Evolutionary conservation across 805 yeast species (phyloP).

Genomic region (Diddensiella caesifluorescens): DNA sequence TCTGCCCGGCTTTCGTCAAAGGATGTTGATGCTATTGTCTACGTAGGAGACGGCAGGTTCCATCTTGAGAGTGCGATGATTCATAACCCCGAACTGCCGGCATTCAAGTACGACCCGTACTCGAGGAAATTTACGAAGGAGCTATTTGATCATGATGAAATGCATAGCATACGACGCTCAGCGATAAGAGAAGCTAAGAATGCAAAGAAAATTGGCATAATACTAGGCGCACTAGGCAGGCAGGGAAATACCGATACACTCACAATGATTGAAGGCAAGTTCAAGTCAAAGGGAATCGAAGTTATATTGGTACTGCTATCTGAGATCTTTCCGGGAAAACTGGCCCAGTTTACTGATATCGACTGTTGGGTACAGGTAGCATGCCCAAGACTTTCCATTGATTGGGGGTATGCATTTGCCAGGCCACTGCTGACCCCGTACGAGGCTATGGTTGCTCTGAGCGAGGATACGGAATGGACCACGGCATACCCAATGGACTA

Average conservation of each 20-base stretch:
- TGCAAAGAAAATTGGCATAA: constrained; percentile 71
- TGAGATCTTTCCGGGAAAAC: constrained; percentile 88
- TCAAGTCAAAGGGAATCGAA: constrained; percentile 51
- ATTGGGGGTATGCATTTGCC: constrained; percentile 97
- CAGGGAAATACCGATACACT: constrained; percentile 86
- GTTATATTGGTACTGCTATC: constrained; percentile 80
- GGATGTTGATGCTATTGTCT: constrained; percentile 70
- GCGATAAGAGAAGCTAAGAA: constrained; percentile 61
- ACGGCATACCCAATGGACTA: constrained; percentile 87
- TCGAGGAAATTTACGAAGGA: constrained; percentile 87
- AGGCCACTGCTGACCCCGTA: constrained; percentile 92
- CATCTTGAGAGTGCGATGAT: constrained; percentile 96
- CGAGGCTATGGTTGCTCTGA: constrained; percentile 88
- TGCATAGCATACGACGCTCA: constrained; percentile 64
- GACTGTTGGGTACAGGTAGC: constrained; percentile 98
- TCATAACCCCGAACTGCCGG: constrained; percentile 89
- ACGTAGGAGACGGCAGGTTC: constrained; percentile 94
- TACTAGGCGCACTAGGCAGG: constrained; percentile 90
- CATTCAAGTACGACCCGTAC: constrained; percentile 93
- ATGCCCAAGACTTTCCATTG: constrained; percentile 91
- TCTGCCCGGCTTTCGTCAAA: constrained; percentile 60
- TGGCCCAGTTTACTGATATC: constrained; percentile 86
- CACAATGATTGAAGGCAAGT: constrained; percentile 52
- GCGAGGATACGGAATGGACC: constrained; percentile 61
- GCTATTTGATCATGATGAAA: constrained; percentile 77